A percentile compares a stretch with the other conserved stretches of the same genome.
Conservation (phyloP, 306 rosid genomes). For the Gastrolobium bilobum region DNA sequence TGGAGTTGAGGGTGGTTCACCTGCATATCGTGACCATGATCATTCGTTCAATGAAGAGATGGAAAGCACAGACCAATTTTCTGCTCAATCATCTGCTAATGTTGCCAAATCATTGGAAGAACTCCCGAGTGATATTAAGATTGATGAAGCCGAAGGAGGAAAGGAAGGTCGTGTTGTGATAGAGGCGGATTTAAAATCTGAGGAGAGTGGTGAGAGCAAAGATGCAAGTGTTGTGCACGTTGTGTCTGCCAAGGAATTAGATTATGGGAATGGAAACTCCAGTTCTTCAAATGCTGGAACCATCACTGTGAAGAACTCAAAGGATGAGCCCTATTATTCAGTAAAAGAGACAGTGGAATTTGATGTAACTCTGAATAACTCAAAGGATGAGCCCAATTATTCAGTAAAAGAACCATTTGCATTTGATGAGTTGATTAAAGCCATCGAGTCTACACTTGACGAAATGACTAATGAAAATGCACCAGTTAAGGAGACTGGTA, state of each 20-base stretch:
- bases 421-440: conserved; percentile 41
- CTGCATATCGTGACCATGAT: conserved; percentile 54
- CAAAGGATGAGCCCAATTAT: no score
- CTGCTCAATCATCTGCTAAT: conserved; percentile 43
- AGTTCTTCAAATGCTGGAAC: conserved; percentile 59
- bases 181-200: conserved; percentile 61
- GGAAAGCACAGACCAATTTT: conserved; percentile 51
- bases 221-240: conserved; percentile 38
- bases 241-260: conserved; percentile 52
- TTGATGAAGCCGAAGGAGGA: conserved; percentile 38
- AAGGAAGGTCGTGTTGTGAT: conserved; percentile 48
- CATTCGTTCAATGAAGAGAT: conserved; percentile 54
- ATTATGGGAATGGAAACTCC: conserved; percentile 51
- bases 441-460: conserved; percentile 48
- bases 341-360: conserved; percentile 30
- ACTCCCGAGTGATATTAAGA: conserved; percentile 44
- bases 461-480: conserved; percentile 47
- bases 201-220: conserved; percentile 54
- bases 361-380: neutral
- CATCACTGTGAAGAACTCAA: conserved; percentile 41
- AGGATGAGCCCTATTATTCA: conserved; percentile 41
- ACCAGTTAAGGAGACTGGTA: conserved; percentile 37
- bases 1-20: conserved; percentile 66
- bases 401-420: conserved; percentile 13
- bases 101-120: conserved; percentile 51